Percentiles rank a stretch among this genome's conserved stretches.
phyloP scores from a whole-genome alignment of 2,329 filamentous ascomycete species.

The Sporothrix humicola region DNA sequence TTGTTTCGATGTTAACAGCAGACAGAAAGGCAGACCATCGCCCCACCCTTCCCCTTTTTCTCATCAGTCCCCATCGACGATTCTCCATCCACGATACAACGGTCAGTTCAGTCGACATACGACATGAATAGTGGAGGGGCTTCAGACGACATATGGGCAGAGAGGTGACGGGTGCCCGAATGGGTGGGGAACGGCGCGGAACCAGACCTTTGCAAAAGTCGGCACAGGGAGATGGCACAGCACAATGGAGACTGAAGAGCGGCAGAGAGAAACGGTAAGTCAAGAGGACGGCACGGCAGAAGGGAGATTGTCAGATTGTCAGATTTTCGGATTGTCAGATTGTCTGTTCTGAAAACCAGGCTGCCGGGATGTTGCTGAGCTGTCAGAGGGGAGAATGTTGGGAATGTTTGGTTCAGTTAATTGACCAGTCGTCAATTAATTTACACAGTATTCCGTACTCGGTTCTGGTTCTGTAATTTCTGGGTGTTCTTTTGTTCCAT shows the following conservation, averaged over 20 bases:
- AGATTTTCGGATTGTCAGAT: neutral
- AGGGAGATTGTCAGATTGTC: constrained; percentile 10
- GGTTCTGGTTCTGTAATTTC: too few relatives aligned
- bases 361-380: constrained; percentile 6
- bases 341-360: constrained; percentile 18
- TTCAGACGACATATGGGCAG: neutral
- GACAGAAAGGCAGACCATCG: neutral
- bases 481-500: neutral
- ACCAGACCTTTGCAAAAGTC: constrained; percentile 15
- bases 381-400: neutral
- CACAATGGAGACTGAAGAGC: neutral
- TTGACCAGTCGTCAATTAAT: too few relatives aligned
- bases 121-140: constrained; percentile 21
- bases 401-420: too few relatives aligned
- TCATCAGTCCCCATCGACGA: too few relatives aligned
- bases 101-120: neutral
- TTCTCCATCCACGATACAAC: neutral
- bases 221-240: constrained; percentile 14
- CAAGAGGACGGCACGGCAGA: constrained; percentile 15
- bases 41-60: neutral
- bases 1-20: neutral
- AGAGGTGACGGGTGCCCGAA: too few relatives aligned
- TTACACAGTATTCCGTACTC: too few relatives aligned
- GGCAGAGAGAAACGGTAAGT: too few relatives aligned
- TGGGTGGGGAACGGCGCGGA: constrained; percentile 7